phyloP scores from a whole-genome alignment of 2,329 filamentous ascomycete genomes.

The Arachnopeziza araneosa region DNA sequence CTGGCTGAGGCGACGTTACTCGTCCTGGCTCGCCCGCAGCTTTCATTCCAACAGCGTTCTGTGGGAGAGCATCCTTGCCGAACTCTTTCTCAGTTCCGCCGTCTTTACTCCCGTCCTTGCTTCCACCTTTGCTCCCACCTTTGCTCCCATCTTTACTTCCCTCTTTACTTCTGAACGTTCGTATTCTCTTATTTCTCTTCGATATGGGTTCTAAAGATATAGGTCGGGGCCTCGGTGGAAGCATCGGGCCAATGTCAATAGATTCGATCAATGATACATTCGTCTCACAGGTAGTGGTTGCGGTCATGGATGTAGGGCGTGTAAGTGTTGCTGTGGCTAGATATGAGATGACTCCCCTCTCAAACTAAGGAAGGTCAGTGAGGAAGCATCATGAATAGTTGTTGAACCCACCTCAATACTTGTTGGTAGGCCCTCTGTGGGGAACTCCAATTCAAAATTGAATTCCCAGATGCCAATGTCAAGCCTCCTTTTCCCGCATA shows the following conservation, averaged over 20 bases:
- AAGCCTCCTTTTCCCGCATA: constrained; percentile 73
- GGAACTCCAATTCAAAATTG: constrained; percentile 68
- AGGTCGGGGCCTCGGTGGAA: constrained; percentile 69
- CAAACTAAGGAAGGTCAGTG: constrained; percentile 59
- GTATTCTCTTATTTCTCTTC: constrained; percentile 53
- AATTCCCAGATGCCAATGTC: constrained; percentile 74
- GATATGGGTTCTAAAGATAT: constrained; percentile 86
- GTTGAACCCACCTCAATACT: constrained; percentile 77
- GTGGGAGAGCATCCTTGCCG: neutral
- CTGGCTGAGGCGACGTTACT: constrained; percentile 18
- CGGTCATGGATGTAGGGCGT: constrained; percentile 77
- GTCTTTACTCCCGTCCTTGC: neutral
- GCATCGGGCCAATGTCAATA: constrained; percentile 75
- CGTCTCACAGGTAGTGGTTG: constrained; percentile 72
- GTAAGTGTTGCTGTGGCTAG: constrained; percentile 86
- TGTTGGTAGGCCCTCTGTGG: constrained; percentile 67
- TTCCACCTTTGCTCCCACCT: neutral
- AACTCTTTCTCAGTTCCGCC: too few relatives aligned
- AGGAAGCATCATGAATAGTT: neutral
- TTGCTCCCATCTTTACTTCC: neutral
- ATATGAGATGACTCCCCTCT: constrained; percentile 88
- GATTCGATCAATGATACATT: constrained; percentile 75
- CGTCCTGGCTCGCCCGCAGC: constrained; percentile 8
- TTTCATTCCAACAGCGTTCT: constrained; percentile 22
- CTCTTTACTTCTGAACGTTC: constrained; percentile 20